phyloP scores from a whole-genome alignment of 768 basidiomycete species.

The Atractiella rhizophila region DNA sequence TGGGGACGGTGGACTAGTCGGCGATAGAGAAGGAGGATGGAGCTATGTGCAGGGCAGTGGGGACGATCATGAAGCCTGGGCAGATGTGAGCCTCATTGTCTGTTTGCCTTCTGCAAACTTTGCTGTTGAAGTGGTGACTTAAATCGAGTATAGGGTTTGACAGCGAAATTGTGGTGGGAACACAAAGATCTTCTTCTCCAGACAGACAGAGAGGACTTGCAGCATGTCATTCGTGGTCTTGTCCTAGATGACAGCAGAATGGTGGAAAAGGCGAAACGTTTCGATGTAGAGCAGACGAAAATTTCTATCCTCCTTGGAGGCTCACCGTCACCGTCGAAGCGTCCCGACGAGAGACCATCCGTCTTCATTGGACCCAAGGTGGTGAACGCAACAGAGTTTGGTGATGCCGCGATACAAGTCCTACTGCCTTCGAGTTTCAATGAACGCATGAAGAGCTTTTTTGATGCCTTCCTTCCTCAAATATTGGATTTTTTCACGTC shows the following conservation, averaged over 20 bases:
- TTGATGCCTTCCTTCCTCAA: too few relatives aligned
- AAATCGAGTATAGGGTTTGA: conserved; percentile 35
- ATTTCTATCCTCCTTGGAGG: not conserved
- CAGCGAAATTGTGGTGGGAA: conserved; percentile 45
- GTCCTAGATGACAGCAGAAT: not conserved
- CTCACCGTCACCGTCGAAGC: not conserved
- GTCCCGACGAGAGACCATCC: conserved; percentile 2
- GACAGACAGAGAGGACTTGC: conserved; percentile 30
- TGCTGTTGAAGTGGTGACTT: not conserved
- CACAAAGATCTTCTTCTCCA: conserved; percentile 30
- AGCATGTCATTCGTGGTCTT: conserved; percentile 23
- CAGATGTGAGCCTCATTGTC: too few relatives aligned
- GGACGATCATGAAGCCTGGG: conserved; percentile 33
- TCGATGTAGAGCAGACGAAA: too few relatives aligned
- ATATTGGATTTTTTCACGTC: too few relatives aligned
- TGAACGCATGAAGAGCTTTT: too few relatives aligned
- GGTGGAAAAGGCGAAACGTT: too few relatives aligned
- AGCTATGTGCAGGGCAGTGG: conserved; percentile 80
- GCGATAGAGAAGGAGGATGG: conserved; percentile 48
- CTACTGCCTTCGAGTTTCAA: too few relatives aligned
- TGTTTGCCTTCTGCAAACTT: not conserved
- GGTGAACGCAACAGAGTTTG: not conserved
- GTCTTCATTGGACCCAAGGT: not conserved
- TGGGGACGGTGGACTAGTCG: conserved; percentile 29
- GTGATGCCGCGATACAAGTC: too few relatives aligned